A percentile compares a stretch with the other conserved stretches of the same genome.
Evolutionary conservation across 192 early-diverging fungal species (phyloP).

Genomic region (Coemansia sp.): DNA sequence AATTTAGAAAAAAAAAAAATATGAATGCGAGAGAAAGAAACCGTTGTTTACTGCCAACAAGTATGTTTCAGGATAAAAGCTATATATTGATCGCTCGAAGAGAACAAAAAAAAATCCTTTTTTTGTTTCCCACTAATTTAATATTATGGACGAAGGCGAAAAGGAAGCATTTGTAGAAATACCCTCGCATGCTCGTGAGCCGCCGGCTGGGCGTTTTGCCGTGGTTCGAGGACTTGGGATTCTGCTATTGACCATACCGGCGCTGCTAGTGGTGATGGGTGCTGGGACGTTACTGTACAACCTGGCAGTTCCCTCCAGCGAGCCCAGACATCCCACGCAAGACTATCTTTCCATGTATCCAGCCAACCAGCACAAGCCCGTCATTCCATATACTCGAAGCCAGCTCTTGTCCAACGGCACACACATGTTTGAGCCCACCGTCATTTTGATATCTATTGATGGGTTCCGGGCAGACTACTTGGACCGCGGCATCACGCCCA

Average conservation of each 20-base stretch:
- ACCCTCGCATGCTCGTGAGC: background rate
- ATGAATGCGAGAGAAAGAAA: background rate
- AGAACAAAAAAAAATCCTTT: no score
- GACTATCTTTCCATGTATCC: constrained; percentile 29
- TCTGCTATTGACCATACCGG: constrained; percentile 26
- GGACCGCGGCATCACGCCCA: constrained; percentile 68
- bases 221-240: constrained; percentile 17
- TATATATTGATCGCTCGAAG: no score
- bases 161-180: constrained; percentile 3
- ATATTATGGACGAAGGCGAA: constrained; percentile 5
- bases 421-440: constrained; percentile 61
- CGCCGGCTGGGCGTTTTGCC: constrained; percentile 1
- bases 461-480: constrained; percentile 86
- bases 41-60: background rate
- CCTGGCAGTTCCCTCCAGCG: constrained; percentile 10
- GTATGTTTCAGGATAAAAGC: no score
- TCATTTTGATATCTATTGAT: constrained; percentile 85
- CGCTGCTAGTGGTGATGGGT: constrained; percentile 19
- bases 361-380: constrained; percentile 14
- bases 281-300: constrained; percentile 20
- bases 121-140: no score
- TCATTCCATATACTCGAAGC: background rate
- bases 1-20: constrained; percentile 2
- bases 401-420: constrained; percentile 60
- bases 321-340: constrained; percentile 1